A percentile compares a stretch with the other conserved stretches of the same genome.
Evolutionary conservation across 1,139 yeast species (phyloP).

Genomic region (Blastobotrys illinoisensis): DNA sequence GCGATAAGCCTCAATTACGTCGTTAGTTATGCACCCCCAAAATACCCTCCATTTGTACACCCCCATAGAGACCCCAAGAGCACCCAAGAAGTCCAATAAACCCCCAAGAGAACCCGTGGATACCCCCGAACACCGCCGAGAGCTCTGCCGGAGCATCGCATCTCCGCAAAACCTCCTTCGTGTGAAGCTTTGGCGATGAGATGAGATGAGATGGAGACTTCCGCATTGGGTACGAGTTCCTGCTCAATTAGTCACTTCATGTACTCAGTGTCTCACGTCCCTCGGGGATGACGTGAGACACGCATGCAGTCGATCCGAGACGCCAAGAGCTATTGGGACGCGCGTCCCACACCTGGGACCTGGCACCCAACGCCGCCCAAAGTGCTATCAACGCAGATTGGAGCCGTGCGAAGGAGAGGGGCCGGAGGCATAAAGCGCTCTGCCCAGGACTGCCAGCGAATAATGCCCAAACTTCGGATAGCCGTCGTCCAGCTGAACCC

Average conservation of each 20-base stretch:
- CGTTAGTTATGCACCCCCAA: background rate
- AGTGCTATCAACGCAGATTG: background rate
- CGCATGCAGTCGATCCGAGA: background rate
- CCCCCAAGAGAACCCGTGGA: too few species aligned
- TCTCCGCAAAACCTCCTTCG: too few species aligned
- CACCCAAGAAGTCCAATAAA: too few species aligned
- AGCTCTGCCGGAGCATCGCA: too few species aligned
- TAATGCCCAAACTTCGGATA: constrained; percentile 39
- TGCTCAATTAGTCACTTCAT: background rate
- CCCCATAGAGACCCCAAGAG: too few species aligned
- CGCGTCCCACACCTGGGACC: background rate
- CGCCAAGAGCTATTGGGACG: background rate
- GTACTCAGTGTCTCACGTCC: background rate
- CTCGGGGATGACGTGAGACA: background rate
- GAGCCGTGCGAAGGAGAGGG: background rate
- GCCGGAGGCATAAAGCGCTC: background rate
- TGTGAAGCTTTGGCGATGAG: background rate
- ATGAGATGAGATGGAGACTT: background rate
- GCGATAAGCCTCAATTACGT: background rate
- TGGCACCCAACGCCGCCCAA: background rate
- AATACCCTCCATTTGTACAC: too few species aligned
- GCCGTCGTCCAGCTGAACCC: constrained; percentile 73
- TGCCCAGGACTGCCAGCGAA: background rate
- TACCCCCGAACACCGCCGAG: too few species aligned
- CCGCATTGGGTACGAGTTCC: background rate